Base-by-base conservation (phyloP, 2,329 filamentous ascomycete species). In the Aspergillus calidoustus region DNA sequence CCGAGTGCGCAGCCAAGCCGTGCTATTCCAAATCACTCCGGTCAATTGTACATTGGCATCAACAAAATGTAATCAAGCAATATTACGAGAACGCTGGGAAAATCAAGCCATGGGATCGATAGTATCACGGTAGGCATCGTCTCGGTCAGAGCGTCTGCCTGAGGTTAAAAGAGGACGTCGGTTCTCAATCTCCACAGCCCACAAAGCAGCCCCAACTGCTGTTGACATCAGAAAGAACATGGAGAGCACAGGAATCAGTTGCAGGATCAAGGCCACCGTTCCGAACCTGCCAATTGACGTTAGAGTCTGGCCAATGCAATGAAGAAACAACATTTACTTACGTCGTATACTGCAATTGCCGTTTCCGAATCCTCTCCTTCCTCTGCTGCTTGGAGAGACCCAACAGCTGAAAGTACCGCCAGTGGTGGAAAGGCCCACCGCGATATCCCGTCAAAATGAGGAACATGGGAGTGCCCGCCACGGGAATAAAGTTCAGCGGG, bases 211-310 rank as follows among this genome's bases (percentile, higher is more conserved):
- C 2, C 94, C 95, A 22, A 88, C 87, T 1, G 93, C 90, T 3
- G 91, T 93, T 0, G 94, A 97, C 67, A 99, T 80, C 44, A 98
- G 83, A 75, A 98, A 97, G 73, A 98, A 88, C 84, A 99, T 96
- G n/a, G 91, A 96, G 53, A 97, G 78, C 13, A 94, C 84, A 1
- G 95, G 95, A 8, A 97, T 84, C n/a, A 98, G 84, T 78, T 97
- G 92, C 30, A 98, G 78, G 7, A 92, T 76, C 80, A 97, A 87
- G 54, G 93, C 91, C 4, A 95, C 84, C 0, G 91, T 92, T 17
- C 95, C 95, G 72, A 98, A 97, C 72, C 84, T 86, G 8, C 15
- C 25, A 15, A 41, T 11, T 41, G 19, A 52, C 30, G 53, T 61
- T 31, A 63, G 54, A 17, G 44, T 3, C 22, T 50, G 22, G 23